Base-by-base conservation (phyloP, 148 eudicot species). In the Nepenthes gracilis region DNA sequence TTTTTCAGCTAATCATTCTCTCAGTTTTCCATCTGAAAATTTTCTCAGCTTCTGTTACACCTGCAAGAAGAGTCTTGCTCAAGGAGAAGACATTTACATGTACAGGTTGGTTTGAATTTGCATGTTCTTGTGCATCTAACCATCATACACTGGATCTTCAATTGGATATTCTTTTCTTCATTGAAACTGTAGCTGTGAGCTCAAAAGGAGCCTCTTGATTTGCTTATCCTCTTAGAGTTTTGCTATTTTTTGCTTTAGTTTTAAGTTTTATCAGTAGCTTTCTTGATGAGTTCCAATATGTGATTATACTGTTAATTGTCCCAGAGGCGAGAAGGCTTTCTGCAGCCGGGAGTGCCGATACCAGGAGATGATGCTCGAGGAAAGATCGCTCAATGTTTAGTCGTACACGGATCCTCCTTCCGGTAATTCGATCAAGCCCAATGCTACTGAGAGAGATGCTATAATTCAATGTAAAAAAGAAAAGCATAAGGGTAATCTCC, bases 251-350 rank as follows among this genome's bases (percentile, higher is more conserved):
- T 23, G 23, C 23, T 23, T 23, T 23, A 50, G 35, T 3, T 52
- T 36, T 51, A 23, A 6, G 2, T 47, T 8, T 43, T 33, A 43
- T 9, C 40, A 61, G 37, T 1, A 33, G 32, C 32, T 47, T 3
- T 40, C 4, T 40, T 40, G 45, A 40, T 40, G 45, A 40, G 8
- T 40, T 40, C 45, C 8, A 4, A 40, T 40, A 3, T 13, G 8
- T 60, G 32, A 66, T 14, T 35, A 58, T 36, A 5, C 12, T 48
- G 15, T 52, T 40, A 6, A 67, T 47, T 43, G 12, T 67, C 67
- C 12, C 75, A 84, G 89, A 66, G 89, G 89, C 1, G 85, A 84
- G 67, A 84, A 81, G 38, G 85, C 81, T 6, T 81, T 84, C 58
- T 84, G 89, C 71, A 81, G 85, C 69, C 73, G 70, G 47, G 81